Conservation (phyloP, 768 basidiomycete species). For the Gyrodon lividus region DNA sequence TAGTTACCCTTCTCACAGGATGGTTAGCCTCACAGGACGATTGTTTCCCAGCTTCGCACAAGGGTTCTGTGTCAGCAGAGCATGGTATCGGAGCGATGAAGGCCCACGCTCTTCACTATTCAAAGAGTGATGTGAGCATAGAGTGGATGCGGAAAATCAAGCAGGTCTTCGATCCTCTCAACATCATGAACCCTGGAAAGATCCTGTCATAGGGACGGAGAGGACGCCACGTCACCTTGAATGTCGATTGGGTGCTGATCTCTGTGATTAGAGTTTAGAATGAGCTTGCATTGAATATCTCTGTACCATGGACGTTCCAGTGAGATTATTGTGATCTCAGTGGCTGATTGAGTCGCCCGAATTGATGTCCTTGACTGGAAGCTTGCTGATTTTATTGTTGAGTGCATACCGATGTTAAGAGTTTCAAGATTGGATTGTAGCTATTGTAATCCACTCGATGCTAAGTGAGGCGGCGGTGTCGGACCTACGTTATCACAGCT, state of each 20-base stretch:
- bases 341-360: neutral
- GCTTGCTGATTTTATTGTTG: constrained; percentile 12
- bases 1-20: neutral
- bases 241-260: neutral
- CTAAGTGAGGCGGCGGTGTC: constrained; percentile 15
- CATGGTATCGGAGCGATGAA: constrained; percentile 98
- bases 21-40: constrained; percentile 1
- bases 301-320: too few species aligned
- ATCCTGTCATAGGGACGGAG: constrained; percentile 43
- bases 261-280: too few species aligned
- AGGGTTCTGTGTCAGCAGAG: constrained; percentile 94
- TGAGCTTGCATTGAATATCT: too few species aligned
- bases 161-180: constrained; percentile 80
- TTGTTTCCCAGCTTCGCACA: constrained; percentile 54
- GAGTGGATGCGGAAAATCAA: constrained; percentile 91
- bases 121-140: constrained; percentile 77
- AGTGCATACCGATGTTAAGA: constrained; percentile 3
- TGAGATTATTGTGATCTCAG: too few species aligned
- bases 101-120: constrained; percentile 84
- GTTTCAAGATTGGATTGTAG: neutral
- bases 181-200: constrained; percentile 93
- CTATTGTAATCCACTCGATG: neutral
- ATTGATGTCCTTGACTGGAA: too few species aligned
- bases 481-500: too few species aligned
- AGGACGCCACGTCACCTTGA: neutral